A percentile compares a stretch with the other conserved stretches of the same genome.
phyloP scores from a whole-genome alignment of 148 eudicot genomes.

The Fallopia convolvulus region DNA sequence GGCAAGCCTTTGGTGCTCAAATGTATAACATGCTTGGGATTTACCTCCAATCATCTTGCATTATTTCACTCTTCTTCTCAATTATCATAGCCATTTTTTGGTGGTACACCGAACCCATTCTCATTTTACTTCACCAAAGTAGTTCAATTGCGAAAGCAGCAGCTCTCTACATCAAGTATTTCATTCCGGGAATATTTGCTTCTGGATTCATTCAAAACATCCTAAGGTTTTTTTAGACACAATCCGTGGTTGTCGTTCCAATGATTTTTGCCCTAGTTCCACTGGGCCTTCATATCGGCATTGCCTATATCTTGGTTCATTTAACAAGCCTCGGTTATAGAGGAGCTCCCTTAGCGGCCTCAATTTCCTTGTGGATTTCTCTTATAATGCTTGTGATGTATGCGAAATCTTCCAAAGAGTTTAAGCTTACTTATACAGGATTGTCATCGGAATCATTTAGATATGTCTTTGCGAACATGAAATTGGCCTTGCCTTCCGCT shows the following conservation, averaged over 20 bases:
- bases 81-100: constrained; percentile 50
- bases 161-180: constrained; percentile 50
- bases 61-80: constrained; percentile 48
- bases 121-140: constrained; percentile 57
- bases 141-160: constrained; percentile 43
- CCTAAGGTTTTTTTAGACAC: constrained; percentile 73
- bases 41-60: constrained; percentile 77
- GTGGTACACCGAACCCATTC: constrained; percentile 59
- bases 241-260: constrained; percentile 50
- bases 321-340: constrained; percentile 35
- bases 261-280: constrained; percentile 48
- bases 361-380: constrained; percentile 57
- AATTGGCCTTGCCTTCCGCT: constrained; percentile 74
- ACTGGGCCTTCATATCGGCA: constrained; percentile 34
- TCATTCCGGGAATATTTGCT: constrained; percentile 65
- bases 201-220: constrained; percentile 55
- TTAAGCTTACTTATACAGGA: constrained; percentile 53
- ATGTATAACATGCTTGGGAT: constrained; percentile 54
- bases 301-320: constrained; percentile 36
- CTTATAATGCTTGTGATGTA: constrained; percentile 36
- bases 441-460: constrained; percentile 40
- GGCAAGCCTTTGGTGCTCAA: constrained; percentile 85
- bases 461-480: constrained; percentile 33
- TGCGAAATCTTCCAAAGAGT: constrained; percentile 29
- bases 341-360: constrained; percentile 70